Conservation (phyloP, 1,284 basidiomycete species). For the Malassezia slooffiae region DNA sequence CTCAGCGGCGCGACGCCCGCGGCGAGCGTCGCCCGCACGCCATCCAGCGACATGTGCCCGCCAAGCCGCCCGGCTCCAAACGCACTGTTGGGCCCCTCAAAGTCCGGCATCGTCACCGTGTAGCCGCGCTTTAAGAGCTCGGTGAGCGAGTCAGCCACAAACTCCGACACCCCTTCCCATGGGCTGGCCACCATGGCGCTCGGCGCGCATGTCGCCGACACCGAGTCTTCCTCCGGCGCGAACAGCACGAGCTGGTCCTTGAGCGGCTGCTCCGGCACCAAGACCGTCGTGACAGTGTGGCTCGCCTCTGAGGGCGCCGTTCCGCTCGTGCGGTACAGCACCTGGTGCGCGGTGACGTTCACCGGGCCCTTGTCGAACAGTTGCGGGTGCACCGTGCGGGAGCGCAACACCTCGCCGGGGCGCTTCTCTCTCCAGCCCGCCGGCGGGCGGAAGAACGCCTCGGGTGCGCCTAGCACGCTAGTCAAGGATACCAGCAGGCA, state of each 20-base stretch:
- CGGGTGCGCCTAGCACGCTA: too few species aligned
- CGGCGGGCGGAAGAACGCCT: too few species aligned
- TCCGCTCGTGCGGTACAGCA: conserved; percentile 17
- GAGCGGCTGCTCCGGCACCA: conserved; percentile 13
- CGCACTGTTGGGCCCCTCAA: conserved; percentile 18
- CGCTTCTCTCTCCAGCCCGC: neutral
- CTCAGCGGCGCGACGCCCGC: too few species aligned
- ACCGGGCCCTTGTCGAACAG: conserved; percentile 1
- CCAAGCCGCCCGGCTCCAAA: conserved; percentile 25
- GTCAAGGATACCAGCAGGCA: too few species aligned
- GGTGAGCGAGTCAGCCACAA: too few species aligned
- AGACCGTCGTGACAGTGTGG: conserved; percentile 18
- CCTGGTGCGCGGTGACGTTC: conserved; percentile 15
- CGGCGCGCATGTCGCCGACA: conserved; percentile 20
- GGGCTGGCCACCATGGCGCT: conserved; percentile 16
- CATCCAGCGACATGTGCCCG: conserved; percentile 22
- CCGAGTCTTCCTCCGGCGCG: conserved; percentile 18
- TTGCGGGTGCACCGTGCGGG: conserved; percentile 7
- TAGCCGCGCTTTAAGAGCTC: conserved; percentile 14
- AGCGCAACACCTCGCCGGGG: neutral
- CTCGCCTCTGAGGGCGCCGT: neutral
- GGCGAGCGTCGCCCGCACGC: conserved; percentile 14
- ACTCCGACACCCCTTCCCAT: too few species aligned
- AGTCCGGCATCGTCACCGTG: conserved; percentile 27
- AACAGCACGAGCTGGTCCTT: neutral